phyloP scores from a whole-genome alignment of 2,329 filamentous ascomycete species.

The Aureobasidium subglaciale region DNA sequence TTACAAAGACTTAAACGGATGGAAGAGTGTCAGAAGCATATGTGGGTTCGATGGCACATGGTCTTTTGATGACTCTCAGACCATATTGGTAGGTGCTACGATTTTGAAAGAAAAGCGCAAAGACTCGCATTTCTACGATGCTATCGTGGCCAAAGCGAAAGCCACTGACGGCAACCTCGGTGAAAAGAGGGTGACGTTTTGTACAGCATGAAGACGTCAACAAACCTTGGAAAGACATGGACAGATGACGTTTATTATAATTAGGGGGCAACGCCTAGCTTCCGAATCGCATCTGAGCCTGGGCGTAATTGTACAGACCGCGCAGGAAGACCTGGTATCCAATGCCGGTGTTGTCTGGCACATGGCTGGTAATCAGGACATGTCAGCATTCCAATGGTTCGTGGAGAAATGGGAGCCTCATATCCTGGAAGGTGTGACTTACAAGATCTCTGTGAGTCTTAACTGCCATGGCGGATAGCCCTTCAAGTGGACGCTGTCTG shows the following conservation, averaged over 20 bases:
- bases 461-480: conserved; percentile 98
- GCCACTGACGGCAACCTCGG: background rate
- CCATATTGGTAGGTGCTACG: background rate
- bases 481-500: conserved; percentile 72
- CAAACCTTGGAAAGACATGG: background rate
- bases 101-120: too few species aligned
- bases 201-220: background rate
- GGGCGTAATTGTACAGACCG: conserved; percentile 75
- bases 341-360: conserved; percentile 70
- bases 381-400: conserved; percentile 1
- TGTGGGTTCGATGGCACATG: background rate
- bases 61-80: background rate
- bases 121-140: too few species aligned
- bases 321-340: conserved; percentile 91
- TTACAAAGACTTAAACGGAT: background rate
- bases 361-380: conserved; percentile 27
- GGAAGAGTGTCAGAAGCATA: background rate
- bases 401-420: conserved; percentile 7
- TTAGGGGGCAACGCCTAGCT: conserved; percentile 33
- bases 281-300: conserved; percentile 82
- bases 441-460: conserved; percentile 87
- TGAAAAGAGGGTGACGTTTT: conserved; percentile 5
- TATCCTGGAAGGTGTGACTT: conserved; percentile 30
- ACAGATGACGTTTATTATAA: background rate
- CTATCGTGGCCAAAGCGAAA: too few species aligned